phyloP scores from a whole-genome alignment of 2,329 filamentous ascomycete species.

The Coniella vitis region DNA sequence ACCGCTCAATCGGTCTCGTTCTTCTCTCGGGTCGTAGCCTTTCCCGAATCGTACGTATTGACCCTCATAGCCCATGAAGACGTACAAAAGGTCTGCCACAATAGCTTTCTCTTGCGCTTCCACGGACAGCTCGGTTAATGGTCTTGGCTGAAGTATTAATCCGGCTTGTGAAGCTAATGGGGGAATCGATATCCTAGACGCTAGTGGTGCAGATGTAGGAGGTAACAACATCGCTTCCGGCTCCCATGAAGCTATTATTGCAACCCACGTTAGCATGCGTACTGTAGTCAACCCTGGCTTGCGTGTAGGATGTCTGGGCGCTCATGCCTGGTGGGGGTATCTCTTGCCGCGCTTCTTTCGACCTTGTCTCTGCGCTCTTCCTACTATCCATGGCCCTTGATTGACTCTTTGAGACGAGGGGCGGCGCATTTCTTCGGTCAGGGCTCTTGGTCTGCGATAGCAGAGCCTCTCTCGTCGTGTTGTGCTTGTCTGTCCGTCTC shows the following conservation, averaged over 20 bases:
- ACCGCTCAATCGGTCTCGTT: conserved; percentile 80
- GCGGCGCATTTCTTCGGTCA: conserved; percentile 34
- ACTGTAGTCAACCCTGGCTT: not conserved
- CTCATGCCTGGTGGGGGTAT: conserved; percentile 40
- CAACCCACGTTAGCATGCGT: conserved; percentile 22
- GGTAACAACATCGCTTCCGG: conserved; percentile 70
- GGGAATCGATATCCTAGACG: conserved; percentile 48
- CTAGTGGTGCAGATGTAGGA: conserved; percentile 64
- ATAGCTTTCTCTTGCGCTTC: conserved; percentile 82
- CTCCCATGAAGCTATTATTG: conserved; percentile 55
- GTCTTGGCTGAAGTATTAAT: conserved; percentile 56
- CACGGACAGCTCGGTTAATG: conserved; percentile 64
- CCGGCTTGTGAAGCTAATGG: conserved; percentile 71
- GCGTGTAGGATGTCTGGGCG: not conserved
- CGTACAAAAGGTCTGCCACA: conserved; percentile 84
- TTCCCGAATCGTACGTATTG: conserved; percentile 87
- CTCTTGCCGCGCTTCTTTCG: conserved; percentile 40
- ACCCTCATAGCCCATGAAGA: conserved; percentile 98
- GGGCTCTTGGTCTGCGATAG: conserved; percentile 55
- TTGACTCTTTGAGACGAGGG: conserved; percentile 27
- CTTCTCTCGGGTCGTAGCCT: conserved; percentile 73
- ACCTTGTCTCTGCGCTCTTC: conserved; percentile 37
- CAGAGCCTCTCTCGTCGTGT: conserved; percentile 57
- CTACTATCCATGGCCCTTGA: conserved; percentile 28
- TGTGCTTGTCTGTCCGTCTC: conserved; percentile 50